Conservation (phyloP, 768 basidiomycete genomes). For the Tulasnella sp. region DNA sequence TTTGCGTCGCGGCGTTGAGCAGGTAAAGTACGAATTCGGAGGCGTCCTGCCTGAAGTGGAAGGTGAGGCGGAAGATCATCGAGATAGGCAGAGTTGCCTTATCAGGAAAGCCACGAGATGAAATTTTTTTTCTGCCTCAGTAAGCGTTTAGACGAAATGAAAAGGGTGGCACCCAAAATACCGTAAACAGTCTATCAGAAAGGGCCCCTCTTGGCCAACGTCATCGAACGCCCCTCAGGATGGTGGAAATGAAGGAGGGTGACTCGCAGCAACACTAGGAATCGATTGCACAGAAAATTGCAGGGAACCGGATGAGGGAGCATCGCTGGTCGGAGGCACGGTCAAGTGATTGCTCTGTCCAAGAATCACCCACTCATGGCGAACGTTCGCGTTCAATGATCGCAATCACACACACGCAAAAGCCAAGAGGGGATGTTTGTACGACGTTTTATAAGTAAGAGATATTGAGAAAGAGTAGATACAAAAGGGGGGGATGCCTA, state of each 20-base stretch:
- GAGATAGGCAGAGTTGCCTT: conserved; percentile 14
- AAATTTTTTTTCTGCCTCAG: not conserved
- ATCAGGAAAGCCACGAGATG: not conserved
- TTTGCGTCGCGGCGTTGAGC: not conserved
- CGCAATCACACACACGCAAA: not conserved
- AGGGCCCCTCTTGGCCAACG: not conserved
- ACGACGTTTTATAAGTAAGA: not conserved
- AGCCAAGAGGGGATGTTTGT: not conserved
- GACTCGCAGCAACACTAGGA: not conserved
- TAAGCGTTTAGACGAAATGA: conserved; percentile 20
- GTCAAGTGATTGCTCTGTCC: not conserved
- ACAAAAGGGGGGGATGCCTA: not conserved
- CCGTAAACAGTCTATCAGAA: not conserved
- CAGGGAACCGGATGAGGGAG: not conserved
- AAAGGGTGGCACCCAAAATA: conserved; percentile 8
- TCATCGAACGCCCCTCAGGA: not conserved
- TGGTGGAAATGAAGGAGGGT: not conserved
- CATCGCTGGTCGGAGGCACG: not conserved
- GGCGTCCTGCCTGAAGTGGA: not conserved
- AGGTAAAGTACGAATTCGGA: not conserved
- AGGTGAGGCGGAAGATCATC: conserved; percentile 8
- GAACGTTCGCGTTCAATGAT: not conserved
- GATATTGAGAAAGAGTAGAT: conserved; percentile 2
- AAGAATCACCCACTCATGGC: not conserved
- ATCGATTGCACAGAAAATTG: not conserved